phyloP scores from a whole-genome alignment of 176 grass and related monocot species.

The Rhynchospora breviuscula region DNA sequence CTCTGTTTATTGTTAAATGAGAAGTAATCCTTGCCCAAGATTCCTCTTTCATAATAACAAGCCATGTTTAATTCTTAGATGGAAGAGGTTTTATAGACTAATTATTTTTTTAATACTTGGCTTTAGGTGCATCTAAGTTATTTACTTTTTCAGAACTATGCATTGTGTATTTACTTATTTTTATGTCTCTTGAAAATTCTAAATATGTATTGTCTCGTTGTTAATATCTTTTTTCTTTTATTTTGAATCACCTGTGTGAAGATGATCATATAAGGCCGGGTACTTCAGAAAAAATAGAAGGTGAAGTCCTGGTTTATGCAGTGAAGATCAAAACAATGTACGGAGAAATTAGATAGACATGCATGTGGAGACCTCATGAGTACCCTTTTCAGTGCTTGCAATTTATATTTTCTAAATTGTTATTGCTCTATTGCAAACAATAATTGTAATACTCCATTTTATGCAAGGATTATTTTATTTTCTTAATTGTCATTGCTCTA shows the following conservation, averaged over 20 bases:
- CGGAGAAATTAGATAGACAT: too few relatives aligned
- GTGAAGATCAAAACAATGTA: too few relatives aligned
- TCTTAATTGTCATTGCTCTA: neutral
- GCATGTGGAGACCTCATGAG: too few relatives aligned
- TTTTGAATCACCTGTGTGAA: neutral
- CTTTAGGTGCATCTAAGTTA: neutral
- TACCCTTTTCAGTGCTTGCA: too few relatives aligned
- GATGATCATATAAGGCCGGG: neutral
- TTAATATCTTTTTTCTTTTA: neutral
- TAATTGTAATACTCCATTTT: neutral
- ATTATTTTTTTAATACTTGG: neutral
- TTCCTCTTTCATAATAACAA: neutral
- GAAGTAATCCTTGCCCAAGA: neutral
- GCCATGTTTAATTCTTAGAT: neutral
- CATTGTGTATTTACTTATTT: neutral
- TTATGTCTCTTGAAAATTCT: neutral
- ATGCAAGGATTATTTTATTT: too few relatives aligned
- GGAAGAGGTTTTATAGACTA: too few relatives aligned
- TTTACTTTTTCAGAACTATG: neutral
- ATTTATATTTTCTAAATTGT: too few relatives aligned
- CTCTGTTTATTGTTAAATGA: neutral
- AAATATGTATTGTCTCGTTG: neutral
- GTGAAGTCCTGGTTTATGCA: too few relatives aligned
- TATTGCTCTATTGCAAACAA: neutral
- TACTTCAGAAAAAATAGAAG: too few relatives aligned